Percentiles rank a stretch among this genome's conserved stretches.
These are phyloP conservation scores for Grifola frondosa DNA, from an alignment of 1,284 basidiomycete species.

Conservation along the genomic window DNA sequence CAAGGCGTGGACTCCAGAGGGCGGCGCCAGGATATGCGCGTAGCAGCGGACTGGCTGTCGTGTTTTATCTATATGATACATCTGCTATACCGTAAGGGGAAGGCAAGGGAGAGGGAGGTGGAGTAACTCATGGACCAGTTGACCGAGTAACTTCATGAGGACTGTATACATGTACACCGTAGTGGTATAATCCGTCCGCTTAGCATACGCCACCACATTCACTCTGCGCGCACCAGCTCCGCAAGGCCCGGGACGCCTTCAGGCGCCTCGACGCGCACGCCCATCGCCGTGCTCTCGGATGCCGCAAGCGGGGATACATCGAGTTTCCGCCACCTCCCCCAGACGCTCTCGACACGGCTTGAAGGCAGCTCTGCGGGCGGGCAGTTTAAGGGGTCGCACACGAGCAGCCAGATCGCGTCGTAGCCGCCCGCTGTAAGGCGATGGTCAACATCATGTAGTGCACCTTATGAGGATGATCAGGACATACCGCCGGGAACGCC, in stretches of 20 bases:
- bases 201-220: conserved; percentile 1
- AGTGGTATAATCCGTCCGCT: not conserved
- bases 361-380: conserved; percentile 38
- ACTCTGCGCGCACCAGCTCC: conserved; percentile 37
- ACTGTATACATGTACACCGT: conserved; percentile 16
- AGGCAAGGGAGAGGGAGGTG: not conserved
- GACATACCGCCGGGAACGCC: conserved; percentile 91
- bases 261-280: conserved; percentile 64
- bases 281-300: conserved; percentile 73
- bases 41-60: conserved; percentile 23
- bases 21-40: conserved; percentile 65
- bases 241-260: conserved; percentile 63
- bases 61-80: not conserved
- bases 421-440: conserved; percentile 84
- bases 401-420: conserved; percentile 93
- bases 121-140: too few relatives aligned
- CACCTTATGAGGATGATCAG: not conserved
- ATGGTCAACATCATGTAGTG: conserved; percentile 1
- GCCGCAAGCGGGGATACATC: conserved; percentile 80
- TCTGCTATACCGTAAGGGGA: too few relatives aligned
- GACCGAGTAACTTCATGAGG: too few relatives aligned
- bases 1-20: conserved; percentile 75
- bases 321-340: conserved; percentile 72
- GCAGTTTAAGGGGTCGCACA: conserved; percentile 62
- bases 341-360: conserved; percentile 63